Evolutionary conservation across 176 grass and related monocot species (phyloP).

Genomic region (Rhynchospora pubera): DNA sequence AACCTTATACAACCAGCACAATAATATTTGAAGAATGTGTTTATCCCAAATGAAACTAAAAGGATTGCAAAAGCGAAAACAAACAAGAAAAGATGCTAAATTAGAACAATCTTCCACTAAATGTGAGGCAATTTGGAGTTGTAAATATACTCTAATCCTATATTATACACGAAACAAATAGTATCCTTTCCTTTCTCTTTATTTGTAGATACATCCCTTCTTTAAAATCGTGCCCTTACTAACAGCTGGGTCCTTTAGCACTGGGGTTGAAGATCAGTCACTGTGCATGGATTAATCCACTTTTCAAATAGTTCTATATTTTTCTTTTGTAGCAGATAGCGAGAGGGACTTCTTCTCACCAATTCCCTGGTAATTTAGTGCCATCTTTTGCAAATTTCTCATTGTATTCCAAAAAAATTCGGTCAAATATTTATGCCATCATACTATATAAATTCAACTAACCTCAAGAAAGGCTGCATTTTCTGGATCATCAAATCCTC

Average conservation of each 20-base stretch:
- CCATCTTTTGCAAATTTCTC: not conserved
- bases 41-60: no score
- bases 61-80: not conserved
- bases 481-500: slow-evolving; percentile 83
- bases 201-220: not conserved
- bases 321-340: not conserved
- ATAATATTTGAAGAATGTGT: not conserved
- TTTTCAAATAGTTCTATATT: not conserved
- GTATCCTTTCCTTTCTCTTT: not conserved
- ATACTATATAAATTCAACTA: slow-evolving; percentile 22
- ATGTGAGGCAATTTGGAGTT: not conserved
- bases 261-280: not conserved
- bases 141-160: not conserved
- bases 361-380: not conserved
- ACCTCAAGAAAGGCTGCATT: slow-evolving; percentile 81
- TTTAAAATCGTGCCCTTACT: not conserved
- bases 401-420: not conserved
- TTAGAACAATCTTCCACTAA: not conserved
- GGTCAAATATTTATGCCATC: not conserved
- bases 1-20: not conserved
- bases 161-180: not conserved
- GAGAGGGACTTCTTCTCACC: not conserved
- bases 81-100: not conserved
- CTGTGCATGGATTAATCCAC: not conserved
- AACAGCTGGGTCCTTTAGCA: not conserved